phyloP scores from a whole-genome alignment of 768 basidiomycete genomes.

The Galerina sulciceps region DNA sequence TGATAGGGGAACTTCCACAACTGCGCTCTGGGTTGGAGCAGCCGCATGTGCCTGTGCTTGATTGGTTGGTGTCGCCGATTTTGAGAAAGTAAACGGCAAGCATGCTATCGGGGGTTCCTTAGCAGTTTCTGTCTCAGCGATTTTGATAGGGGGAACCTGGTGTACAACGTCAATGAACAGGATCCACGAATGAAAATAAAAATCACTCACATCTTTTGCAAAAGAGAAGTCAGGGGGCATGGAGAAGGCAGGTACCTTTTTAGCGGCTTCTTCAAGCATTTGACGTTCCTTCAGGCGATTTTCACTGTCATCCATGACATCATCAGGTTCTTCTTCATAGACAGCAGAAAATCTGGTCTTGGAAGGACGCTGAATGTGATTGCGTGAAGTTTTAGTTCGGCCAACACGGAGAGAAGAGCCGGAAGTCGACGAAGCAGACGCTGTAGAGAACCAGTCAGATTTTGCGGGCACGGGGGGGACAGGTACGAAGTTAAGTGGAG shows the following conservation, averaged over 20 bases:
- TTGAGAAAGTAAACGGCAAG: slow-evolving; percentile 69
- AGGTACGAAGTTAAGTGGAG: slow-evolving; percentile 12
- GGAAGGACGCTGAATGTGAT: slow-evolving; percentile 59
- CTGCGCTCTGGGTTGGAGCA: not conserved
- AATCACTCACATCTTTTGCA: slow-evolving; percentile 44
- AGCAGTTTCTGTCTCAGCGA: slow-evolving; percentile 36
- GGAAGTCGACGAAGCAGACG: slow-evolving; percentile 26
- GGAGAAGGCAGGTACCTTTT: slow-evolving; percentile 59
- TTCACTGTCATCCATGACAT: slow-evolving; percentile 46
- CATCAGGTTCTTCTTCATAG: slow-evolving; percentile 54
- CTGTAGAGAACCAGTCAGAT: slow-evolving; percentile 36
- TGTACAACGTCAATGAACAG: slow-evolving; percentile 27
- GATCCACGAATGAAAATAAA: slow-evolving; percentile 4
- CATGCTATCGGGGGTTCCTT: slow-evolving; percentile 71
- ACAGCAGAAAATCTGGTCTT: slow-evolving; percentile 70
- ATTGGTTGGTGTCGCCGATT: slow-evolving; percentile 22
- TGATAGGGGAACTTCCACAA: not conserved
- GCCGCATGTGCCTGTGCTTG: not conserved
- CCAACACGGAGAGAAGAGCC: slow-evolving; percentile 71
- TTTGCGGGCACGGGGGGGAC: slow-evolving; percentile 11
- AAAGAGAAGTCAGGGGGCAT: slow-evolving; percentile 71
- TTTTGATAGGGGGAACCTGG: slow-evolving; percentile 33
- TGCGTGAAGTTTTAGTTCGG: slow-evolving; percentile 57
- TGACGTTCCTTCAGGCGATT: slow-evolving; percentile 47
- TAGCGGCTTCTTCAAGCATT: slow-evolving; percentile 57